Conservation (phyloP, 176 grass and related monocot genomes). For the Eragrostis curvula region DNA sequence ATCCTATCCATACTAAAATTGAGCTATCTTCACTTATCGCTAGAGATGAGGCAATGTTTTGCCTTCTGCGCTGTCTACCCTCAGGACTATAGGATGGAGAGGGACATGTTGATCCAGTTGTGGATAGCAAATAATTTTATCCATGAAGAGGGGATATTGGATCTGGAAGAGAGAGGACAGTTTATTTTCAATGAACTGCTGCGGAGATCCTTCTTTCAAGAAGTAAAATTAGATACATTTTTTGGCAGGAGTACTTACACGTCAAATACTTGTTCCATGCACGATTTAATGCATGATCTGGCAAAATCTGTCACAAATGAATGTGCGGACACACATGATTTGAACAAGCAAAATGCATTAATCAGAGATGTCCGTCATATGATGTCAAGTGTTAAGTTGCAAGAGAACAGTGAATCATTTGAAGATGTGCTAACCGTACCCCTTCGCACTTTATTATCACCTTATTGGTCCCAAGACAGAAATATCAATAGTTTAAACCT, state of each 20-base stretch:
- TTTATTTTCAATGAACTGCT: not conserved
- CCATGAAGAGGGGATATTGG: not conserved
- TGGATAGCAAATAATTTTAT: constrained; percentile 43
- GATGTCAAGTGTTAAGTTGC: accelerated
- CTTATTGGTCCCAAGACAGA: too few relatives aligned
- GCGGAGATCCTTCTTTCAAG: constrained; percentile 36
- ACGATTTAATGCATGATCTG: constrained; percentile 43
- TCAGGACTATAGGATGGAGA: not conserved
- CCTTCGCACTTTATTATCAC: not conserved
- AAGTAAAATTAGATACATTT: not conserved
- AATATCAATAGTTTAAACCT: too few relatives aligned
- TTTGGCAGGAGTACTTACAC: accelerated
- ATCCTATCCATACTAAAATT: not conserved
- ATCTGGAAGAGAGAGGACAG: not conserved
- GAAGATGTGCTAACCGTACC: not conserved
- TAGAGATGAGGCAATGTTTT: constrained; percentile 36
- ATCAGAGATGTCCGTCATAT: not conserved
- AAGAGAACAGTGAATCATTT: not conserved
- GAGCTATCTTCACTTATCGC: constrained; percentile 26
- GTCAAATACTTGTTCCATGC: constrained; percentile 21
- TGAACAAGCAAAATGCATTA: not conserved
- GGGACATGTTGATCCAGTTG: constrained; percentile 11
- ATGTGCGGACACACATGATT: not conserved
- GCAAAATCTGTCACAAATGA: not conserved
- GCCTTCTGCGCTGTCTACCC: constrained; percentile 21